Conservation (phyloP, 345 rosid species). For the Jatropha curcas region DNA sequence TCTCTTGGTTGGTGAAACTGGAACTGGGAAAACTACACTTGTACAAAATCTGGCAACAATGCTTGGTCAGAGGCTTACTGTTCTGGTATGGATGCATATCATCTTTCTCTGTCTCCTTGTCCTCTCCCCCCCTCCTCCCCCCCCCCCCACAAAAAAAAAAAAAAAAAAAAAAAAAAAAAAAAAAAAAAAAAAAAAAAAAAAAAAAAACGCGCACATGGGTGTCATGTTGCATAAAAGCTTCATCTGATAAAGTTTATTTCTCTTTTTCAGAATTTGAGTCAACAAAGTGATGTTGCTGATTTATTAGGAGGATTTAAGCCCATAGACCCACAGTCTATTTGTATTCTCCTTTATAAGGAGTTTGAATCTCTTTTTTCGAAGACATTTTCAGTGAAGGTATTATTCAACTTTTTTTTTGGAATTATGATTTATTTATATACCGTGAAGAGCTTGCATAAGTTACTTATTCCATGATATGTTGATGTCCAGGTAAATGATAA, state of each 20-base stretch:
- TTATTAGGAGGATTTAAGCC: constrained; percentile 98
- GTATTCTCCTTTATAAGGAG: constrained; percentile 69
- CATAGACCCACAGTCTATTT: constrained; percentile 63
- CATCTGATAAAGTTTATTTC: constrained; percentile 15
- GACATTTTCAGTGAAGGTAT: constrained; percentile 55
- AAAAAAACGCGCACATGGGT: too few species aligned
- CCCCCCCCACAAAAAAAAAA: too few species aligned
- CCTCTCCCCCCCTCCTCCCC: too few species aligned
- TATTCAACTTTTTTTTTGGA: constrained; percentile 9
- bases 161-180: too few species aligned
- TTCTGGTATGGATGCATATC: constrained; percentile 54
- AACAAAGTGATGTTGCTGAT: constrained; percentile 94
- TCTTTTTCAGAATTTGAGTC: constrained; percentile 82
- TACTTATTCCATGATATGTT: constrained; percentile 30
- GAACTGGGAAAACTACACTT: constrained; percentile 96
- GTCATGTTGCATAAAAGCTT: too few species aligned
- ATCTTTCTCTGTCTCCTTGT: not conserved
- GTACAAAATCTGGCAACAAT: constrained; percentile 80
- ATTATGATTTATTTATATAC: not conserved
- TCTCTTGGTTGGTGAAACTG: constrained; percentile 98
- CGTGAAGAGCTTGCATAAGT: constrained; percentile 14
- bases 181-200: too few species aligned
- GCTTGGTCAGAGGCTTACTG: constrained; percentile 85
- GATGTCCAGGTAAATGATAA: constrained; percentile 48
- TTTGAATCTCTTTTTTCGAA: constrained; percentile 58